Evolutionary conservation across 2,329 filamentous ascomycete genomes (phyloP).

Genomic region (Claviceps sp.): DNA sequence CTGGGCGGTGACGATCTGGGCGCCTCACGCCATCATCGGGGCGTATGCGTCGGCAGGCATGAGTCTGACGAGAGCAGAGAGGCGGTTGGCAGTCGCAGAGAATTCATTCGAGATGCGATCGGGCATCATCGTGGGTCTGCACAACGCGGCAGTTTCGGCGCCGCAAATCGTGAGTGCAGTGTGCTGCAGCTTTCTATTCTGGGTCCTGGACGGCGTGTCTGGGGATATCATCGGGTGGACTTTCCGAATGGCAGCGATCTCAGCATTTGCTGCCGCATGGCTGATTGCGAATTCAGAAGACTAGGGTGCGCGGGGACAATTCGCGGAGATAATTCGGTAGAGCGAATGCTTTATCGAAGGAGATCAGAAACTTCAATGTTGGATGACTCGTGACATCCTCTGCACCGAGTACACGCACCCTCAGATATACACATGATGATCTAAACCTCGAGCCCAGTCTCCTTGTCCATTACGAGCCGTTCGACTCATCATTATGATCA

Average conservation of each 20-base stretch:
- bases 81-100: too few relatives aligned
- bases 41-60: neutral
- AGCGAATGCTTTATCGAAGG: neutral
- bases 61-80: too few relatives aligned
- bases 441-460: too few relatives aligned
- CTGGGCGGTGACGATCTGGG: neutral
- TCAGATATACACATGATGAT: too few relatives aligned
- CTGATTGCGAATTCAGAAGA: neutral
- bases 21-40: neutral
- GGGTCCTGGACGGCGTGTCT: neutral
- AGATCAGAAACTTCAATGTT: neutral
- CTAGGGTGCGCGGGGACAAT: neutral
- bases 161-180: neutral
- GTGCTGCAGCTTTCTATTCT: neutral
- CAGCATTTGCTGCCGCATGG: neutral
- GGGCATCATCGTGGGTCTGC: neutral
- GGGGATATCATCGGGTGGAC: neutral
- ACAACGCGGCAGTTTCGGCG: neutral
- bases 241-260: neutral
- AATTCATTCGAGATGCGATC: neutral
- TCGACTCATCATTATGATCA: too few relatives aligned
- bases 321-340: neutral
- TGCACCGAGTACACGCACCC: too few relatives aligned
- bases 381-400: too few relatives aligned
- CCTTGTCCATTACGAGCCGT: too few relatives aligned